Evolutionary conservation across 73 alveolate species (phyloP).

Genomic region (Paraurostyla sp.): DNA sequence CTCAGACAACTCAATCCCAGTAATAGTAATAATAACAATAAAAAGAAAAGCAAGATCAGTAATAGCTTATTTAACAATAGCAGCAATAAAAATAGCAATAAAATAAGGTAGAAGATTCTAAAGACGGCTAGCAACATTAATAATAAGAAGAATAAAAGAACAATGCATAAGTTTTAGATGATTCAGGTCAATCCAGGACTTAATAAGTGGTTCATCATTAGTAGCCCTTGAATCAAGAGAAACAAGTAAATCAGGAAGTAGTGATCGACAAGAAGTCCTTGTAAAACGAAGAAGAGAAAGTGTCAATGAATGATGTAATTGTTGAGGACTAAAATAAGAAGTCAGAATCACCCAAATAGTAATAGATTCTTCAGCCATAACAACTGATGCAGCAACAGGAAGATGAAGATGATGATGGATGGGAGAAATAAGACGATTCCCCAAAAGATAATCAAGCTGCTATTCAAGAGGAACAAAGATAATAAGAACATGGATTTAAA

Average conservation of each 20-base stretch:
- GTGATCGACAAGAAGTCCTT: slow-evolving; percentile 34
- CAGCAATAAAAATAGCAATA: background rate
- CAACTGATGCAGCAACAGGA: background rate
- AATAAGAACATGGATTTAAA: slow-evolving; percentile 45
- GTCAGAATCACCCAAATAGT: no score
- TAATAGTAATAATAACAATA: no score
- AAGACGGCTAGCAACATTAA: background rate
- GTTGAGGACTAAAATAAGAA: slow-evolving; percentile 15
- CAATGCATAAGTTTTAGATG: background rate
- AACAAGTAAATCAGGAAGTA: slow-evolving; percentile 11
- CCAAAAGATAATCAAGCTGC: background rate
- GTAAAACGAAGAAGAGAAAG: slow-evolving; percentile 47
- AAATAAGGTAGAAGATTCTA: background rate
- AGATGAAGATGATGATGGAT: slow-evolving; percentile 56
- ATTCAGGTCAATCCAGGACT: background rate
- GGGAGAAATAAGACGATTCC: slow-evolving; percentile 52
- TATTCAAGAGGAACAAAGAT: background rate
- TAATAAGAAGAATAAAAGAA: slow-evolving; percentile 4
- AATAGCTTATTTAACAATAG: background rate
- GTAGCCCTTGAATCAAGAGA: background rate
- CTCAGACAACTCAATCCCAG: background rate
- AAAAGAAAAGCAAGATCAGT: background rate
- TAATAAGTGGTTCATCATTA: slow-evolving; percentile 32
- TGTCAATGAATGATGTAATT: slow-evolving; percentile 16
- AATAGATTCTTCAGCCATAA: background rate